These are phyloP conservation scores for Ogataea corticis DNA, from an alignment of 805 yeast genomes.

Conservation along the genomic window DNA sequence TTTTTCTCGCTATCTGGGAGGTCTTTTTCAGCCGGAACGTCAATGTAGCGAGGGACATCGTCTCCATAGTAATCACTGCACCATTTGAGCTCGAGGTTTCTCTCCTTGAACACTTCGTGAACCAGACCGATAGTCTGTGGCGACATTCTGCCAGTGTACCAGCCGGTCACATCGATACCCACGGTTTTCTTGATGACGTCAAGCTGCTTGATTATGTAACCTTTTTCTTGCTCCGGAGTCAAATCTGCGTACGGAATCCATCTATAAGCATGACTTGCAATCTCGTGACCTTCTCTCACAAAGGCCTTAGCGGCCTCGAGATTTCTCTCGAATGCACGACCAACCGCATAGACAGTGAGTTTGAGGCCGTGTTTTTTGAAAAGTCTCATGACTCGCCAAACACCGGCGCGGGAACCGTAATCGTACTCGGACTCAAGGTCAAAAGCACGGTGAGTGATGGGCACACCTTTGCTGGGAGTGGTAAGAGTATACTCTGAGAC, in stretches of 20 bases:
- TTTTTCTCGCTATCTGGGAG: constrained; percentile 21
- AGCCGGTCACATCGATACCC: constrained; percentile 38
- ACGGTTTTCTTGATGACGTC: constrained; percentile 33
- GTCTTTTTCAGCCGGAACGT: constrained; percentile 31
- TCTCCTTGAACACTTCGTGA: constrained; percentile 36
- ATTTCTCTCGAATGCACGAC: constrained; percentile 38
- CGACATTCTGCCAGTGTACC: constrained; percentile 39
- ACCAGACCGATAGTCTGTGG: constrained; percentile 35
- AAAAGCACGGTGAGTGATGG: constrained; percentile 15
- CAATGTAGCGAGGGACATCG: constrained; percentile 39
- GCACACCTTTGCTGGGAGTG: constrained; percentile 19
- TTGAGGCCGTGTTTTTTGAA: constrained; percentile 34
- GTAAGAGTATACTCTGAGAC: constrained; percentile 18
- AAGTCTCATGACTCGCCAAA: constrained; percentile 31
- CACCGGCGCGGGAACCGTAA: constrained; percentile 20
- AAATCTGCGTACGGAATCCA: constrained; percentile 38
- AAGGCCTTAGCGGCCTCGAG: constrained; percentile 37
- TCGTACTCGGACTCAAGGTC: constrained; percentile 23
- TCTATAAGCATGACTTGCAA: constrained; percentile 40
- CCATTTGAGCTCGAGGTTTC: constrained; percentile 35
- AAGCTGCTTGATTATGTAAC: constrained; percentile 33
- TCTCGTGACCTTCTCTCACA: constrained; percentile 40
- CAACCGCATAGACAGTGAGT: constrained; percentile 41
- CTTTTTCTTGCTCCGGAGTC: constrained; percentile 36
- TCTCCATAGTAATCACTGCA: constrained; percentile 39